These are phyloP conservation scores for Eremochloa ophiuroides DNA, from an alignment of 176 grass and related monocot genomes.

Conservation along the genomic window DNA sequence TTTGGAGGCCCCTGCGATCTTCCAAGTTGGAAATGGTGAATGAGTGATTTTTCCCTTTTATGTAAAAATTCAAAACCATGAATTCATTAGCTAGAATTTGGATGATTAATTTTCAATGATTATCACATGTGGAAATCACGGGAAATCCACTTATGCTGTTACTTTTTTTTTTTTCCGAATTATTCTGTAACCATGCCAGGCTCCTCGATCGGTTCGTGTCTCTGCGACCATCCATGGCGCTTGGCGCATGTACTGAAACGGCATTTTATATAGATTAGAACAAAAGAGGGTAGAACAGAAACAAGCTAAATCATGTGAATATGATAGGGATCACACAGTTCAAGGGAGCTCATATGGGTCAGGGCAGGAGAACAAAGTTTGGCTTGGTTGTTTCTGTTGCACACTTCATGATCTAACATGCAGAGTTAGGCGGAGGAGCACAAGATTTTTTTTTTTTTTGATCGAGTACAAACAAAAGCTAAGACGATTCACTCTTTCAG, in stretches of 20 bases:
- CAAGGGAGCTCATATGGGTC: not conserved
- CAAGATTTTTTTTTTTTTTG: not conserved
- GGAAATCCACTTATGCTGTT: too few relatives aligned
- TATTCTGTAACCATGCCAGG: not conserved
- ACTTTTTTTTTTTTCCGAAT: too few relatives aligned
- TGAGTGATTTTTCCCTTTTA: not conserved
- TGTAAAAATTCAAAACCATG: not conserved
- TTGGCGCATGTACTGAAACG: not conserved
- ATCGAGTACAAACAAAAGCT: not conserved
- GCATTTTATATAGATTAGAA: too few relatives aligned
- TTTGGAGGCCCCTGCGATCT: not conserved
- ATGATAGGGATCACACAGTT: constrained; percentile 6
- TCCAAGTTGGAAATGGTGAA: not conserved
- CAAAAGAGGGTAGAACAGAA: not conserved
- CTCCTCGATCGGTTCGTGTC: not conserved
- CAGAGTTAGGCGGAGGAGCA: not conserved
- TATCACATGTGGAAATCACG: not conserved
- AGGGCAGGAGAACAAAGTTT: not conserved
- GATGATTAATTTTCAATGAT: not conserved
- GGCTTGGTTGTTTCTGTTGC: not conserved
- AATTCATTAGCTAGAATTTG: not conserved
- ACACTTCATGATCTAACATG: not conserved
- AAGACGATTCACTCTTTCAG: not conserved
- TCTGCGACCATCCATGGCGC: not conserved
- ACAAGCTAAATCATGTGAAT: not conserved